A percentile compares a stretch with the other conserved stretches of the same genome.
phyloP scores from a whole-genome alignment of 2,329 filamentous ascomycete species.

The Fusarium nygamai region DNA sequence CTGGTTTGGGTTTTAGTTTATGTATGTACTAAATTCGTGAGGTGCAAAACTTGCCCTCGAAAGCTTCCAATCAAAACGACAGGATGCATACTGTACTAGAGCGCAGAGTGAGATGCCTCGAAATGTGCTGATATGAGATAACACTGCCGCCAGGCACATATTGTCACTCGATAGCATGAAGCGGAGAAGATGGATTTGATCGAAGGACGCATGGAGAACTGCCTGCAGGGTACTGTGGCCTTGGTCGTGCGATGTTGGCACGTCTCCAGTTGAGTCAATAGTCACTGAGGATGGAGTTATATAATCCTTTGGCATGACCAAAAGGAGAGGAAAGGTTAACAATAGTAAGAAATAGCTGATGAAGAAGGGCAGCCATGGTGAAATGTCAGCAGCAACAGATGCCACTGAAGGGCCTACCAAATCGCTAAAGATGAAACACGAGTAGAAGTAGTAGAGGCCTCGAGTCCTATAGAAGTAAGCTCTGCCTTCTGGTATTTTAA shows the following conservation, averaged over 20 bases:
- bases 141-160: no score
- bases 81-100: background rate
- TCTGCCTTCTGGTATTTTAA: no score
- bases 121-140: background rate
- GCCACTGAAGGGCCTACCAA: no score
- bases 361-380: background rate
- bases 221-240: fast-evolving
- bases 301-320: background rate
- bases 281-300: fast-evolving
- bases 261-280: background rate
- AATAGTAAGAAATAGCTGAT: background rate
- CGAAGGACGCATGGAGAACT: no score
- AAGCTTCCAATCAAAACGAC: no score
- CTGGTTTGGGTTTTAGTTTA: background rate
- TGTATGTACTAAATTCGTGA: no score
- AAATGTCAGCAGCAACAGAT: background rate
- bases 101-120: background rate
- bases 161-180: background rate
- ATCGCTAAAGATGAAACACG: background rate
- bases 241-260: fast-evolving
- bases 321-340: no score
- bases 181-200: background rate
- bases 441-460: background rate
- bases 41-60: background rate
- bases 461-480: background rate